A percentile compares a stretch with the other conserved stretches of the same genome.
These are phyloP conservation scores for Pichia exigua DNA, from an alignment of 805 yeast species.

Conservation along the genomic window DNA sequence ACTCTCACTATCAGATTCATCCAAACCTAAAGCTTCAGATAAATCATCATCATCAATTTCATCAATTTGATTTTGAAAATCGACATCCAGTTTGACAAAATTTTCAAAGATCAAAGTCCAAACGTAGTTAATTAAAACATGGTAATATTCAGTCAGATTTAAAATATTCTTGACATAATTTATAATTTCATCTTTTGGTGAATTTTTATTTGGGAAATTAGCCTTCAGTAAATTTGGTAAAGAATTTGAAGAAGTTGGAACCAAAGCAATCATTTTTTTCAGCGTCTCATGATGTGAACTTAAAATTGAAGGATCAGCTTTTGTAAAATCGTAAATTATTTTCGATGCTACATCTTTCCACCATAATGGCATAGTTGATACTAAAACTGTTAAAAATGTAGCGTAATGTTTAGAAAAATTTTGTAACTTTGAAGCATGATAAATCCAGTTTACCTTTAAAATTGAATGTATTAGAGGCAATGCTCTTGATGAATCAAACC, in stretches of 20 bases:
- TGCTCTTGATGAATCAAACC: slow-evolving; percentile 52
- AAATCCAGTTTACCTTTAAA: slow-evolving; percentile 58
- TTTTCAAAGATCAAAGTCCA: slow-evolving; percentile 80
- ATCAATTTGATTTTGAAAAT: slow-evolving; percentile 79
- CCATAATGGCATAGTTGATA: slow-evolving; percentile 85
- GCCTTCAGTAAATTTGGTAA: slow-evolving; percentile 51
- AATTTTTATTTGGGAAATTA: slow-evolving; percentile 75
- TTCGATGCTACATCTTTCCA: slow-evolving; percentile 72
- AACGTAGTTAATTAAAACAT: slow-evolving; percentile 61
- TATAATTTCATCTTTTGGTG: slow-evolving; percentile 42
- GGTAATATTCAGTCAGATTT: slow-evolving; percentile 55
- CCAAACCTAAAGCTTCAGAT: slow-evolving; percentile 35
- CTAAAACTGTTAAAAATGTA: slow-evolving; percentile 67
- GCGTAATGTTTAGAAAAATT: slow-evolving; percentile 48
- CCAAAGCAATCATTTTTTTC: slow-evolving; percentile 53
- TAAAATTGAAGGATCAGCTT: slow-evolving; percentile 11
- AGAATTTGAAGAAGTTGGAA: slow-evolving; percentile 72
- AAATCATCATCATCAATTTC: slow-evolving; percentile 72
- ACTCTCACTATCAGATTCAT: slow-evolving; percentile 23
- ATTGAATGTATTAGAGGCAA: slow-evolving; percentile 51
- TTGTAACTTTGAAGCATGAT: slow-evolving; percentile 21
- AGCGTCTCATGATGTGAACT: slow-evolving; percentile 58
- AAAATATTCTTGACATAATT: slow-evolving; percentile 64
- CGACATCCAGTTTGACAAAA: slow-evolving; percentile 83
- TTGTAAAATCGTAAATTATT: slow-evolving; percentile 54